Base-by-base conservation (phyloP, 805 yeast species). In the Saccharomycopsis sp. region DNA sequence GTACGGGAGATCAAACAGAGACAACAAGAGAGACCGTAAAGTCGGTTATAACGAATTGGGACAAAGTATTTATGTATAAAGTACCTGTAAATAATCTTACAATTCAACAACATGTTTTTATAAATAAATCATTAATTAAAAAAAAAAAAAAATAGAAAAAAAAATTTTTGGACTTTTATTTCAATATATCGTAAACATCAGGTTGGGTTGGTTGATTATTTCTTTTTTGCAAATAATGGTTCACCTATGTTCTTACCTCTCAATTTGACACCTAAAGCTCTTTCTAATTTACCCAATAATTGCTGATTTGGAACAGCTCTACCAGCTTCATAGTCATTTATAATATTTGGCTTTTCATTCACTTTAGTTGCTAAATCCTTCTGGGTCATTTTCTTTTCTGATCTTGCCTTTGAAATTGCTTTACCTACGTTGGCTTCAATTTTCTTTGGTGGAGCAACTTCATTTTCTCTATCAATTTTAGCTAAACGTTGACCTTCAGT, bases 281-380 rank as follows among this genome's bases (percentile, higher is more conserved):
- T 78, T 71, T 93, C 97, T 64, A 93, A 68, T 71, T 93, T 93
- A 44, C 83, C 89, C 58, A 93, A 74, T 43, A 93, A 66, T 67
- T 89, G 97, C 71, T 93, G 98, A 71, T 86, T 89, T 47, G 98
- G 98, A 54, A 84, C 78, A 37, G 96, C 98, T 62, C 95, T 80
- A 48, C 96, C 97, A 45, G 95, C 85, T 71, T 93, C 98, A 66
- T 93, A 93, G 61, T 93, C 98, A 66, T 87, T 89, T 60, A 93
- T 80, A 50, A 93, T 84, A 55, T 81, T 87, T 51, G 97, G 96
- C 72, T 93, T 93, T 70, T 93, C 98, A 63, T 89, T 90, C 60
- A 90, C 76, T 64, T 83, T 85, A 46, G 96, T 87, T 57, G 98
- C 98, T 58, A 93, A 75, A 57, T 93, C 98, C 74, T 93, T 93